phyloP scores from a whole-genome alignment of 257 asterid genomes.

The Ballota nigra region DNA sequence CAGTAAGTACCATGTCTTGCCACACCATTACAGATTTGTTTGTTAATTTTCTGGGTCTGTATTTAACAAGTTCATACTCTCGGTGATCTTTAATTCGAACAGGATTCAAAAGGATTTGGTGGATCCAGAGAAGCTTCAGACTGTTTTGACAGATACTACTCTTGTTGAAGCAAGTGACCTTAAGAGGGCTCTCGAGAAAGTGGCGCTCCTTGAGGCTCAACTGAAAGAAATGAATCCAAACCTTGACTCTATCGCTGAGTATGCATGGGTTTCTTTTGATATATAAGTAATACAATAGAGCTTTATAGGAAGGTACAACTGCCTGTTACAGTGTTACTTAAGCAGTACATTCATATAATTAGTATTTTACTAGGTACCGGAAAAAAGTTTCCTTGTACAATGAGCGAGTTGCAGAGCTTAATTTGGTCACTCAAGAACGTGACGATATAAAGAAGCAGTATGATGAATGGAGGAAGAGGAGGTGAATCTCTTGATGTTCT shows the following conservation, averaged over 20 bases:
- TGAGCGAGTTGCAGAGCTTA: slow-evolving; percentile 88
- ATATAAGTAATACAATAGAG: background rate
- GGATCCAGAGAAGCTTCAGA: slow-evolving; percentile 81
- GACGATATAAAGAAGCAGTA: slow-evolving; percentile 83
- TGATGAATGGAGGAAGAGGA: slow-evolving; percentile 93
- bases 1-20: slow-evolving; percentile 55
- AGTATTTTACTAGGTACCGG: slow-evolving; percentile 56
- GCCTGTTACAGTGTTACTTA: background rate
- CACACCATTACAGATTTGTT: background rate
- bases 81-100: slow-evolving; percentile 12
- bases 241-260: slow-evolving; percentile 96
- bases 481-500: slow-evolving; percentile 34
- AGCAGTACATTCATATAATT: background rate
- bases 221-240: slow-evolving; percentile 94
- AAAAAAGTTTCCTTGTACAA: slow-evolving; percentile 69
- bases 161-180: slow-evolving; percentile 59
- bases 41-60: background rate
- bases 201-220: slow-evolving; percentile 90
- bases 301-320: background rate
- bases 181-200: slow-evolving; percentile 76
- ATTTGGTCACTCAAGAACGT: slow-evolving; percentile 73
- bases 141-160: slow-evolving; percentile 55
- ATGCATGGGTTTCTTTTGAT: slow-evolving; percentile 26
- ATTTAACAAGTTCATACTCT: background rate
- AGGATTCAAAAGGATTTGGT: slow-evolving; percentile 92